Base-by-base conservation (phyloP, 352 stramenopile species). In the Ochromonadaceae sp. region DNA sequence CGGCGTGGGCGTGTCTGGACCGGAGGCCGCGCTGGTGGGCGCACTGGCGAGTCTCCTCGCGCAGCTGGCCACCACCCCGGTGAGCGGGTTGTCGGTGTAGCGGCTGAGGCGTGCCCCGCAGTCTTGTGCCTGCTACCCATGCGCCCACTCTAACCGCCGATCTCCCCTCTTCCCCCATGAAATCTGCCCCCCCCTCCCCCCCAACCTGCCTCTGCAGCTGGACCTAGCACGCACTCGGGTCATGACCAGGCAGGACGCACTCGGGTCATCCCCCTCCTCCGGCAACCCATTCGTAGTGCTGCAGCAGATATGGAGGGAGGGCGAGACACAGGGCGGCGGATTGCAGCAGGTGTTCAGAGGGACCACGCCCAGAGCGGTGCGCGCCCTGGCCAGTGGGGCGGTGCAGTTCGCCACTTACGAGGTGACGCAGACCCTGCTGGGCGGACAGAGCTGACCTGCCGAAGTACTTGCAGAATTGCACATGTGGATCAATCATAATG, bases 401-500 rank as follows among this genome's bases (percentile, higher is more conserved):
- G 22, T 56, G 2, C 47, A 56, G 22, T 56, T 56, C 40, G 47
- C 47, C 25, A 25, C 47, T 3, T 56, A 56, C 40, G 47, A 56
- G 22, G 36, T 56, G 7, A 35, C 47, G 2, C 9, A 35, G 17
- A 56, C 36, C 40, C 25, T 35, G 36, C 25, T 56, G n/a, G n/a
- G n/a, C n/a, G n/a, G n/a, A n/a, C n/a, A n/a, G n/a, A n/a, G n/a
- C n/a, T n/a, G n/a, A n/a, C n/a, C n/a, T n/a, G n/a, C n/a, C n/a
- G n/a, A n/a, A n/a, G n/a, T n/a, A n/a, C n/a, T n/a, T n/a, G n/a
- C n/a, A n/a, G n/a, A n/a, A n/a, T n/a, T n/a, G n/a, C n/a, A n/a
- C n/a, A n/a, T n/a, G n/a, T n/a, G n/a, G n/a, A n/a, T n/a, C n/a
- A n/a, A n/a, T n/a, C n/a, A n/a, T n/a, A n/a, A n/a, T n/a, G n/a